Evolutionary conservation across 805 yeast genomes (phyloP).

Genomic region (Saccharomycopsis oosterbeekiorum): DNA sequence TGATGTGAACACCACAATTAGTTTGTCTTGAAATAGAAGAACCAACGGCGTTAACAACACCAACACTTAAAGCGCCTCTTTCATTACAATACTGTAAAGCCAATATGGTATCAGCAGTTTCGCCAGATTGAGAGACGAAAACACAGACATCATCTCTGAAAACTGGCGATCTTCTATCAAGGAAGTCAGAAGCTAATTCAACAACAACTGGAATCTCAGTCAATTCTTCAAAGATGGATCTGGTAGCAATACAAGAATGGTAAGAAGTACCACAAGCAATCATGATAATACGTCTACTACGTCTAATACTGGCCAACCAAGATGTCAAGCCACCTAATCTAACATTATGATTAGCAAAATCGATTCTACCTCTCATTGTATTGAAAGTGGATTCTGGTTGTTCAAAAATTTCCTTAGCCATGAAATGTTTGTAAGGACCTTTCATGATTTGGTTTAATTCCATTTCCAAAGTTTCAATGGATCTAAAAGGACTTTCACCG

Average conservation of each 20-base stretch:
- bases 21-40: constrained; percentile 94
- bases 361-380: constrained; percentile 99
- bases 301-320: constrained; percentile 78
- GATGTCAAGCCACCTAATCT: constrained; percentile 84
- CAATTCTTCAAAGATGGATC: constrained; percentile 92
- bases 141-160: constrained; percentile 97
- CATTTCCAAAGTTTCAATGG: constrained; percentile 93
- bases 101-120: constrained; percentile 94
- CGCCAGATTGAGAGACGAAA: constrained; percentile 98
- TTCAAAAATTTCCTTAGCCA: constrained; percentile 98
- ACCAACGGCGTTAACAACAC: constrained; percentile 96
- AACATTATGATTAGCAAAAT: constrained; percentile 68
- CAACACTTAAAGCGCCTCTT: constrained; percentile 94
- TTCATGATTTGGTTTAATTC: constrained; percentile 97
- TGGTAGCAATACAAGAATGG: constrained; percentile 95
- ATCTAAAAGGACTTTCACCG: constrained; percentile 87
- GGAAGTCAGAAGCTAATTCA: constrained; percentile 88
- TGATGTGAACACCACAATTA: constrained; percentile 98
- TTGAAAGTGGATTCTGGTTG: constrained; percentile 98
- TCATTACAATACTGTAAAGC: constrained; percentile 94
- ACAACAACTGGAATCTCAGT: constrained; percentile 91
- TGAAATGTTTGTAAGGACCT: constrained; percentile 91
- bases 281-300: constrained; percentile 94
- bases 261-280: constrained; percentile 99
- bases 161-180: constrained; percentile 93